These are phyloP conservation scores for Yarrowia porcina DNA, from an alignment of 805 yeast species.

Conservation along the genomic window DNA sequence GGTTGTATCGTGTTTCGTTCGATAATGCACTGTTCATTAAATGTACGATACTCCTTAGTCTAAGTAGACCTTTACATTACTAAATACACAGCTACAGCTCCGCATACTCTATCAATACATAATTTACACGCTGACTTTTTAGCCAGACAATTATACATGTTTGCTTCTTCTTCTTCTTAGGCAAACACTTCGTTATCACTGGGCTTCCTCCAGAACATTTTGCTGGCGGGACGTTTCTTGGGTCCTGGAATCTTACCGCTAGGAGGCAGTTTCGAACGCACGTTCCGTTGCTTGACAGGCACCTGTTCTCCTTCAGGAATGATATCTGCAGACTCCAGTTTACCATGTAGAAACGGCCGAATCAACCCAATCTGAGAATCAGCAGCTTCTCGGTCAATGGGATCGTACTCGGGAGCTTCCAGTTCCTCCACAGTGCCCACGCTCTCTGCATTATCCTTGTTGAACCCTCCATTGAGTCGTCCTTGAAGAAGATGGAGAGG, in stretches of 20 bases:
- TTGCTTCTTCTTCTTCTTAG: background rate
- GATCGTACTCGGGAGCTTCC: slow-evolving; percentile 51
- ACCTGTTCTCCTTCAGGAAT: slow-evolving; percentile 76
- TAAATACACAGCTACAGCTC: too few species aligned
- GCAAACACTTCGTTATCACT: slow-evolving; percentile 11
- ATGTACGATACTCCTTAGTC: too few species aligned
- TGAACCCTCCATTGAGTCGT: slow-evolving; percentile 50
- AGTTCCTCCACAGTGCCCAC: slow-evolving; percentile 46
- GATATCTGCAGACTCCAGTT: slow-evolving; percentile 34
- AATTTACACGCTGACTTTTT: slow-evolving; percentile 4
- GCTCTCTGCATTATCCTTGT: slow-evolving; percentile 37
- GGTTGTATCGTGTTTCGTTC: too few species aligned
- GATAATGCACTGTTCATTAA: too few species aligned
- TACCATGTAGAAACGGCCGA: slow-evolving; percentile 49
- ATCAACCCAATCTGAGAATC: slow-evolving; percentile 55
- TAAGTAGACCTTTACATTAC: too few species aligned
- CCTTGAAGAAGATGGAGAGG: slow-evolving; percentile 88
- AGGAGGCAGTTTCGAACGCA: slow-evolving; percentile 81
- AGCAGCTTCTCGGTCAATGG: slow-evolving; percentile 52
- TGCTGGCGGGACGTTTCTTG: slow-evolving; percentile 20
- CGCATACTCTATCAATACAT: slow-evolving; percentile 11
- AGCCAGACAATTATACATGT: slow-evolving; percentile 5
- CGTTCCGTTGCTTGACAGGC: slow-evolving; percentile 71
- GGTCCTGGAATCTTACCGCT: slow-evolving; percentile 71
- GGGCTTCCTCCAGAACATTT: slow-evolving; percentile 21